Base-by-base conservation (phyloP, 768 basidiomycete species). In the Psilocybe cyanescens region DNA sequence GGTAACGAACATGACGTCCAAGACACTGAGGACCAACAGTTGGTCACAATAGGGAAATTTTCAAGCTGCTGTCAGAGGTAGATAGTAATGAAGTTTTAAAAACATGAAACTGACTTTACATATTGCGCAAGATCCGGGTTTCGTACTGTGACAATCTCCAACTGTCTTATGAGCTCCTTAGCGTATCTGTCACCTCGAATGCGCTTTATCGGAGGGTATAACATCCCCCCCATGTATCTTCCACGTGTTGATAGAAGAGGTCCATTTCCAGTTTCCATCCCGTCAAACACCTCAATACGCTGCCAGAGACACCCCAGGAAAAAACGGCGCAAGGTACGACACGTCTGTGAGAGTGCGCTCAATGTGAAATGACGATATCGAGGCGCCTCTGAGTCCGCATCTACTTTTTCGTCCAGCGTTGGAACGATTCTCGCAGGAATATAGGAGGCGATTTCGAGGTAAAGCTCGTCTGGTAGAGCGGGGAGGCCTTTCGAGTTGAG, bases 81-180 rank as follows among this genome's bases (percentile, higher is more conserved):
- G 24, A 24, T 24, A 24, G 24, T 24, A 24, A 24, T 24, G 24
- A 24, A 24, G 24, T 24, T 24, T 24, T 24, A 1, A 29, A 19
- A 62, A 57, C 11, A 51, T 24, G 39, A 19, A 24, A 61, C 60
- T 29, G 8, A 68, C 67, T 53, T 54, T 24, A 68, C 67, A 35
- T 54, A 57, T 17, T 44, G 8, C 6, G 65, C 63, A 28, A 66
- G 55, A 9, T 16, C 35, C 31, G 65, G 52, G 7, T 66, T 50
- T 9, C 61, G 57, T 8, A 61, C 29, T 29, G 67, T 68, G 9
- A 65, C 63, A 31, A 68, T 30, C 37, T 66, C 65, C 19, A 68
- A 48, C 37, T 68, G 67, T 12, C 60, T 52, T 9, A 64, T 19
- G 2, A 68, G 41, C 29, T 64, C 67, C n/a, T 14, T 48, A 4